Conservation (phyloP, 805 yeast species). For the Teunomyces lycoperdinae region DNA sequence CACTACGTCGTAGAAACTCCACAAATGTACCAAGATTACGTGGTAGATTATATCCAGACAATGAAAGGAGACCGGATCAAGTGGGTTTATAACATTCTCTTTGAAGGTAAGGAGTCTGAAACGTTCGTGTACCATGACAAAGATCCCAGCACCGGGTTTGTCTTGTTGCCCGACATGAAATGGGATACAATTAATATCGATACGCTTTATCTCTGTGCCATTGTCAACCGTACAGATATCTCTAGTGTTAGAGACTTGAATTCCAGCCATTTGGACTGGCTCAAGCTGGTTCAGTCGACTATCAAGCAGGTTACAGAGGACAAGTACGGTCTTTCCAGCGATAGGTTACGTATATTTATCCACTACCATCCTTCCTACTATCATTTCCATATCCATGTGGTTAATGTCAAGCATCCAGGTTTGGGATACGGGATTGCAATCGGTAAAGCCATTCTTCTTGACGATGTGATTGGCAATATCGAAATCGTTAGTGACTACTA, state of each 20-base stretch:
- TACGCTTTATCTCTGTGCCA: conserved; percentile 72
- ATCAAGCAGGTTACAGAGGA: conserved; percentile 45
- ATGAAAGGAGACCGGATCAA: conserved; percentile 75
- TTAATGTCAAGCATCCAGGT: conserved; percentile 67
- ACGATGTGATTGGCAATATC: conserved; percentile 76
- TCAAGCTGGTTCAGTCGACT: conserved; percentile 45
- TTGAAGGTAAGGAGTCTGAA: conserved; percentile 81
- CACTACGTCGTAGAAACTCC: conserved; percentile 81
- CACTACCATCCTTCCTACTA: conserved; percentile 97
- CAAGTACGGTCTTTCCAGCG: conserved; percentile 41
- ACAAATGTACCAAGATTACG: conserved; percentile 57
- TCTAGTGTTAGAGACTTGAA: conserved; percentile 74
- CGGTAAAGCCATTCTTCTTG: conserved; percentile 81
- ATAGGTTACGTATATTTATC: conserved; percentile 71
- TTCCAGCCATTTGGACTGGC: conserved; percentile 53
- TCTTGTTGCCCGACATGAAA: conserved; percentile 90
- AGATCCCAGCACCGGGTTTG: conserved; percentile 57
- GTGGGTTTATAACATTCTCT: conserved; percentile 87
- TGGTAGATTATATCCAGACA: conserved; percentile 71
- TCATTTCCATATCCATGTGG: conserved; percentile 91
- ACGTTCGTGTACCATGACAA: conserved; percentile 66
- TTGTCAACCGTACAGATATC: conserved; percentile 67
- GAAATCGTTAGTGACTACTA: conserved; percentile 58
- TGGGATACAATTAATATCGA: conserved; percentile 82
- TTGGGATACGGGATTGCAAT: conserved; percentile 62